Base-by-base conservation (phyloP, 208 protist genomes). In the Trypanosomatidae sp. region DNA sequence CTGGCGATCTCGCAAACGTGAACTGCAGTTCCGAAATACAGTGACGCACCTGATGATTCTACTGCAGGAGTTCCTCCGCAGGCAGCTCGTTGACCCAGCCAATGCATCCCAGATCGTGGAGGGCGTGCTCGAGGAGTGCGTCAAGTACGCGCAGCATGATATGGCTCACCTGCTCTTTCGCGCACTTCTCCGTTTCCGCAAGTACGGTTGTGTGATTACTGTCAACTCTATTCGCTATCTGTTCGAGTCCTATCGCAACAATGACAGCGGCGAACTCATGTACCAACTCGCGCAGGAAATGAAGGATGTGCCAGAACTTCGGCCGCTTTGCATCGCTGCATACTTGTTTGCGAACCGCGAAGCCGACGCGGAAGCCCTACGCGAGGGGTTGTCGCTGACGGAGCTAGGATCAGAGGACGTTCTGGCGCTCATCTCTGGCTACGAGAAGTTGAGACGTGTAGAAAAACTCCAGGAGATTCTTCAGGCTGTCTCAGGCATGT, bases 41-140 rank as follows among this genome's bases (percentile, higher is more conserved):
- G 92, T 97, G 15, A 97, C 92, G 7, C 91, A 95, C 39, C 76
- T 97, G 39, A 97, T 97, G 92, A 94, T 97, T 71, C 83, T 95
- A 17, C 56, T 97, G n/a, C 92, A 97, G 68, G 90, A 97, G 71
- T 91, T 92, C 36, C 83, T 97, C n/a, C 84, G 92, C 15, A 97
- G 94, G 69, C 83, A 94, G 77, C 69, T 94, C 39, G 88, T 97
- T 44, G 92, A 97, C 67, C 92, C 92, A 19, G 71, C 82, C 8
- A 79, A 85, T 52, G 92, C 92, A 5, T 94, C 90, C 12, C 73
- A 86, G 33, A 97, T 97, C 66, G 95, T 97, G 89, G 92, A 97
- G 73, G 92, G 92, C 33, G 79, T 95, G 7, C 71, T 97, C 36
- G 89, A 94, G 65, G 90, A 97, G 66, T 97, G 92, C 53, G 92